phyloP scores from a whole-genome alignment of 176 grass and related monocot species.

The Bromus sterilis region DNA sequence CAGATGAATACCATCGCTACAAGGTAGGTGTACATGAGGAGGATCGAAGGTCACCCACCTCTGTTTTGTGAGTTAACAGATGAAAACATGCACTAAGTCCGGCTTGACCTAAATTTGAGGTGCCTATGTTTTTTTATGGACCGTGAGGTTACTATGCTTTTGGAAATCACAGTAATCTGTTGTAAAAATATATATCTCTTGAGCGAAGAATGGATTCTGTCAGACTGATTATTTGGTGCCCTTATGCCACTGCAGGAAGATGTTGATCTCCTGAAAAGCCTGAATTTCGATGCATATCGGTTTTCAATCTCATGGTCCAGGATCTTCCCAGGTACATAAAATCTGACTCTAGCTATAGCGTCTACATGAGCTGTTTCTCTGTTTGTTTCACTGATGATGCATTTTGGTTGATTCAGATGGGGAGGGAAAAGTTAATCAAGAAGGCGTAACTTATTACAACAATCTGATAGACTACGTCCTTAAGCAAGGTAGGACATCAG shows the following conservation, averaged over 20 bases:
- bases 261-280: conserved; percentile 53
- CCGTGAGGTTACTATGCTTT: neutral
- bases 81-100: neutral
- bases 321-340: conserved; percentile 45
- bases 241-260: conserved; percentile 31
- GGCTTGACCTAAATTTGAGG: neutral
- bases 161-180: neutral
- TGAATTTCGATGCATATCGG: conserved; percentile 71
- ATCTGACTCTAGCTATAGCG: neutral
- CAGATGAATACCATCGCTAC: conserved; percentile 62
- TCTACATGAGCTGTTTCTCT: neutral
- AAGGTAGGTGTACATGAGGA: conserved; percentile 19
- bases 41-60: neutral
- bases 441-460: conserved; percentile 72
- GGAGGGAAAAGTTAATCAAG: conserved; percentile 49
- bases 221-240: neutral
- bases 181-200: neutral
- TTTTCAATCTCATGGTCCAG: conserved; percentile 87
- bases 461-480: conserved; percentile 64
- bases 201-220: neutral
- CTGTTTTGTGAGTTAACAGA: conserved; percentile 1
- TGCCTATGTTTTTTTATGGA: too few species aligned
- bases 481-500: conserved; percentile 46
- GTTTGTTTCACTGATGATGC: neutral
- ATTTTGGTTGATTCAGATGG: conserved; percentile 38